phyloP scores from a whole-genome alignment of 768 basidiomycete species.

The Leccinum disarticulatum region DNA sequence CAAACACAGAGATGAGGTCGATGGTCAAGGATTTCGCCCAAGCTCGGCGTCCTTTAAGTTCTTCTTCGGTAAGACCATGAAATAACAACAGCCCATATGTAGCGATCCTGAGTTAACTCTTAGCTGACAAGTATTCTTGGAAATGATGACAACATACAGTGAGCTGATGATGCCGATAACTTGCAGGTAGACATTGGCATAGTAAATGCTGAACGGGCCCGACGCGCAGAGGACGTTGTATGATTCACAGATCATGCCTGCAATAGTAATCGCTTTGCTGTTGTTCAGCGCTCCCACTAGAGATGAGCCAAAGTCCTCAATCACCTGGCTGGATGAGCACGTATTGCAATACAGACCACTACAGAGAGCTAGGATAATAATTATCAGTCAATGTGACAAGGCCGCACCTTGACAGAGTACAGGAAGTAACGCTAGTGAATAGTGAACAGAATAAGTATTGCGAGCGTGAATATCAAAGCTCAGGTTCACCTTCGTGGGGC shows the following conservation, averaged over 20 bases:
- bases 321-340: slow-evolving; percentile 65
- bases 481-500: slow-evolving; percentile 67
- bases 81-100: slow-evolving; percentile 84
- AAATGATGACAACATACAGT: slow-evolving; percentile 43
- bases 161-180: slow-evolving; percentile 79
- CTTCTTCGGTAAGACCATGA: slow-evolving; percentile 78
- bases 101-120: slow-evolving; percentile 53
- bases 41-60: slow-evolving; percentile 71
- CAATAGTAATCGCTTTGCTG: slow-evolving; percentile 47
- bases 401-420: slow-evolving; percentile 76
- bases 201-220: slow-evolving; percentile 56
- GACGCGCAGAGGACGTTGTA: slow-evolving; percentile 68
- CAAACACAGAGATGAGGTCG: slow-evolving; percentile 64
- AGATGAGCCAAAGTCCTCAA: not conserved
- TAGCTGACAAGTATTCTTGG: not conserved
- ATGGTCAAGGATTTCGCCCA: slow-evolving; percentile 84
- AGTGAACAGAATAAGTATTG: slow-evolving; percentile 8
- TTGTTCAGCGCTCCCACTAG: slow-evolving; percentile 4
- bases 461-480: not conserved
- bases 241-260: slow-evolving; percentile 75
- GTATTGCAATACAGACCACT: slow-evolving; percentile 92
- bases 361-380: slow-evolving; percentile 1
- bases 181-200: slow-evolving; percentile 69
- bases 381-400: not conserved
- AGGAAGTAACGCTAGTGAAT: slow-evolving; percentile 73